Base-by-base conservation (phyloP, 441 rosid genomes). In the Lepidium campestre region DNA sequence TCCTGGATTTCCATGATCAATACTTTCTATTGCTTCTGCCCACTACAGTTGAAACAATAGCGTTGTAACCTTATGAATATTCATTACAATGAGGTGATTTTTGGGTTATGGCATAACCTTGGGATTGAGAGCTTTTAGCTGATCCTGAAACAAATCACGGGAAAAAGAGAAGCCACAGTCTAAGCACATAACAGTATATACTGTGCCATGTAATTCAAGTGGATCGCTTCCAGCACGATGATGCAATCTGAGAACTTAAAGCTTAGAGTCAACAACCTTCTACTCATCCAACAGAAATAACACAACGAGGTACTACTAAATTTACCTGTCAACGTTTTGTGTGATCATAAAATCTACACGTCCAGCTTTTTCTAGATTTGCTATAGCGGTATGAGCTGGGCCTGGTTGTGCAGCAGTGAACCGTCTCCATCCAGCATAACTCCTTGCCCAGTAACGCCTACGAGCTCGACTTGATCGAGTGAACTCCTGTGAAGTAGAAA, bases 371-470 rank as follows among this genome's bases (percentile, higher is more conserved):
- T 88, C 98, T 4, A 93, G 81, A 1, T 93, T 83, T 22, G 91
- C 87, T 69, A 93, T 75, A 74, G 97, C 90, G 61, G 74, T 68
- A 80, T 93, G 94, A 72, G 89, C 85, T 6, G 86, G 61, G 39
- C 96, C 74, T 42, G 92, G 96, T 69, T 81, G 85, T 66, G 96
- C 92, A 54, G 96, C 78, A 62, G 81, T 79, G 78, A 93, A 88
- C 56, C 49, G 79, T 79, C 88, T 88, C 97, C 98, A 90, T 72
- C 97, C 98, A 70, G 97, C 96, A 54, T 84, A 90, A 85, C 98
- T 93, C 81, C 98, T 82, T 23, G 94, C 94, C 98, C 98, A 93
- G 77, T 90, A 93, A 49, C 90, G 78, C 79, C 91, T 82, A 22
- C 89, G 92, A 68, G 91, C 82, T 52, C 84, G 76, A 68, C 70